A percentile compares a stretch with the other conserved stretches of the same genome.
phyloP scores from a whole-genome alignment of 2,329 filamentous ascomycete species.

The Claviceps maximensis region DNA sequence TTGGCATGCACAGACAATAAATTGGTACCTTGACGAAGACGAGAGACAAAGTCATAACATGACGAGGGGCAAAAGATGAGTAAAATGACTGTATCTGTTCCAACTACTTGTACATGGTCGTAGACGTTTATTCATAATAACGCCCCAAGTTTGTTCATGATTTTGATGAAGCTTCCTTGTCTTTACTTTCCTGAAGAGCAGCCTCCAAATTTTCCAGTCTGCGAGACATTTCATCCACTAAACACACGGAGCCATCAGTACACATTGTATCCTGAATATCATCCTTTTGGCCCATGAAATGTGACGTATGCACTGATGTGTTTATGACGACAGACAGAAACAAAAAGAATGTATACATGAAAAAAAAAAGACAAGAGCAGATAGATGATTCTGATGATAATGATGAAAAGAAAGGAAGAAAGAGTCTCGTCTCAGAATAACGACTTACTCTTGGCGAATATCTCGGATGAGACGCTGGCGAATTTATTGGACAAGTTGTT shows the following conservation, averaged over 20 bases:
- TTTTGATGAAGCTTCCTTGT: conserved; percentile 28
- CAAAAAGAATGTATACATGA: neutral
- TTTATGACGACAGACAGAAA: neutral
- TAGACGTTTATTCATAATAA: neutral
- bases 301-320: too few species aligned
- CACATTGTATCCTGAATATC: neutral
- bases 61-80: neutral
- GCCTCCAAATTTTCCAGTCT: conserved; percentile 74
- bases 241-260: conserved; percentile 7
- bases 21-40: neutral
- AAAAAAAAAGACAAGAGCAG: neutral
- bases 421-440: neutral
- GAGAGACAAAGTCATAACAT: neutral
- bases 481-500: conserved; percentile 80
- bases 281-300: neutral
- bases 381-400: too few species aligned
- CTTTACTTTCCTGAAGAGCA: conserved; percentile 47
- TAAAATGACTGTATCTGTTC: neutral
- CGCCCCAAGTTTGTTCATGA: conserved; percentile 8
- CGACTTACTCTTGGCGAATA: conserved; percentile 71
- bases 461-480: conserved; percentile 68
- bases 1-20: neutral
- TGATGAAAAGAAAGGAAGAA: too few species aligned
- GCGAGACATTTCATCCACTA: conserved; percentile 90
- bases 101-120: neutral